Evolutionary conservation across 148 eudicot species (phyloP), one percentile per base, ranked within the genome.

Genomic region (Fagopyrum homotropicum): DNA sequence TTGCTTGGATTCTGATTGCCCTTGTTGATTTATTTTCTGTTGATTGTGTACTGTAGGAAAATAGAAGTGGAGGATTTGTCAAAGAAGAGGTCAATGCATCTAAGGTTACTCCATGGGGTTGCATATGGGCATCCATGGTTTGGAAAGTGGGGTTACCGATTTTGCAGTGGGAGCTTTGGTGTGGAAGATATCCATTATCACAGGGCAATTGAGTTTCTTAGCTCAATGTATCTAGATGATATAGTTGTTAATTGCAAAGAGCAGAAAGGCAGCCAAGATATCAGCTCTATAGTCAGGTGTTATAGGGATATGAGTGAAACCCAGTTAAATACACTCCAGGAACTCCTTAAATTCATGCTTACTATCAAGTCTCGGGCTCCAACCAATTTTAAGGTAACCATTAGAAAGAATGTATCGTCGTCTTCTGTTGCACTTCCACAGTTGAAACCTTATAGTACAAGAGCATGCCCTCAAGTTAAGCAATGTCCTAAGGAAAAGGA

Each of bases 101-200:
- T 93, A 46, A 79, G 98, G 9, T 78, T 94, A 61, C 90, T 94
- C 4, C 85, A 94, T 48, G 91, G 93, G 26, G 79, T 94, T 35
- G 88, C 98, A 14, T 91, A 91, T 47, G 98, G 96, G 2, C 83
- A 83, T 30, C 77, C 97, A 6, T 94, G 97, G 98, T 94, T 94
- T 47, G 97, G 97, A 9, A 86, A 82, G 73, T 94, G 98, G 98
- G 97, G 87, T 1, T 93, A 93, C 72, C 79, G 81, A 55, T 89
- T 93, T 71, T 79, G 73, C 78, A 88, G 77, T 78, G 98, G 98
- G 8, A 87, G 97, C 80, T 93, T 88, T 69, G 95, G 97, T 9
- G 93, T 88, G 75, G 79, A 77, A 22, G 80, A 83, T 26, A 87
- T 80, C 60, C 83, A 87, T 26, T 91, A 89, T 66, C 80, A 86